Percentiles rank a stretch among this genome's conserved stretches.
Conservation (phyloP, 148 eudicot genomes). For the Cornus controversa region DNA sequence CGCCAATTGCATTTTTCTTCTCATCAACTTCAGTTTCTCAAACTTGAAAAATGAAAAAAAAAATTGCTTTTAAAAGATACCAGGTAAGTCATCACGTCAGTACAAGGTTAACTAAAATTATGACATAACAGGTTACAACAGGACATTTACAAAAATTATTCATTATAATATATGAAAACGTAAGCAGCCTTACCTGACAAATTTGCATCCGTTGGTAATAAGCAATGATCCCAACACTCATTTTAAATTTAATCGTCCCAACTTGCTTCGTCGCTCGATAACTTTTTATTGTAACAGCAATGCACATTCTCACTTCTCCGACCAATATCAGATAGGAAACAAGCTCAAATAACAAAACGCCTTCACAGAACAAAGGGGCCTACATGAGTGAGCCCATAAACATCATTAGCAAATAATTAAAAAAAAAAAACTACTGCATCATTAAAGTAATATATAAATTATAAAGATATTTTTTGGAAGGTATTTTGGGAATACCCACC, state of each 20-base stretch:
- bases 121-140: neutral
- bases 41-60: no score
- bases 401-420: conserved; percentile 4
- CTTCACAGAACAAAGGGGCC: conserved; percentile 6
- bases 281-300: conserved; percentile 39
- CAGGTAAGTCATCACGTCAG: neutral
- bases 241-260: conserved; percentile 35
- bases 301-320: conserved; percentile 55
- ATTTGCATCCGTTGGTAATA: conserved; percentile 62
- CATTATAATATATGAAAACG: neutral
- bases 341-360: neutral
- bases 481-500: no score
- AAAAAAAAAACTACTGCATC: neutral
- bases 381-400: conserved; percentile 5
- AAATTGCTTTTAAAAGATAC: neutral
- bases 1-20: no score
- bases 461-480: no score
- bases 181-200: conserved; percentile 45
- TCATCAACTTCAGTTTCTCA: no score
- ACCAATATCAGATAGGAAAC: conserved; percentile 7
- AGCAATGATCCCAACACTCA: conserved; percentile 59
- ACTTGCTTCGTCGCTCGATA: conserved; percentile 31
- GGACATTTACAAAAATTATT: neutral
- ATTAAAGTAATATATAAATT: neutral
- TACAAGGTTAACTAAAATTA: neutral